A percentile compares a stretch with the other conserved stretches of the same genome.
phyloP scores from a whole-genome alignment of 352 stramenopile species.

The Phytopythium montanum region DNA sequence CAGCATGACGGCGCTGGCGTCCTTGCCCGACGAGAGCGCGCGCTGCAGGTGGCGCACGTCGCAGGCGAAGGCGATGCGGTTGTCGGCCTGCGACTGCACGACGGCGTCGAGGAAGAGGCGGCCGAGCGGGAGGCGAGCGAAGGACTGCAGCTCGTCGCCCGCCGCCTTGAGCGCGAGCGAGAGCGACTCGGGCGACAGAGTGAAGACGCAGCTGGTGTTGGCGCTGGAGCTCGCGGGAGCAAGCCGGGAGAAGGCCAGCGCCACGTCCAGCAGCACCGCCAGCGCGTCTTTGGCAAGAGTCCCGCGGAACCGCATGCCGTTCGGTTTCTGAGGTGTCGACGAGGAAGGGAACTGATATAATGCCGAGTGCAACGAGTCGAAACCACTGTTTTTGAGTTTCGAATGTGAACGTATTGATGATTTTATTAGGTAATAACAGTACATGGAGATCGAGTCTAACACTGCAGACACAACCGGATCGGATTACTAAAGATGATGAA shows the following conservation, averaged over 20 bases:
- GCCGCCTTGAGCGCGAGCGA: slow-evolving; percentile 64
- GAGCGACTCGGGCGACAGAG: slow-evolving; percentile 59
- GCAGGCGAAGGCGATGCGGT: slow-evolving; percentile 80
- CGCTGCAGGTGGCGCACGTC: slow-evolving; percentile 74
- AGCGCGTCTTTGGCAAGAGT: slow-evolving; percentile 73
- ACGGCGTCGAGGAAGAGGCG: slow-evolving; percentile 72
- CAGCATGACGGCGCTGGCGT: slow-evolving; percentile 76
- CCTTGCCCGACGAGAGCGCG: slow-evolving; percentile 70
- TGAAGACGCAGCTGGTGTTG: slow-evolving; percentile 67
- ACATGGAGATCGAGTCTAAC: slow-evolving; percentile 5
- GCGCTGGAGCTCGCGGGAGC: slow-evolving; percentile 31
- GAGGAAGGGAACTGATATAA: too few relatives aligned
- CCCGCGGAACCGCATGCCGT: slow-evolving; percentile 73
- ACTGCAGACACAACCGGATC: slow-evolving; percentile 47
- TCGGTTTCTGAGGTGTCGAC: neutral
- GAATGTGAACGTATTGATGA: slow-evolving; percentile 1
- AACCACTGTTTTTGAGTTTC: too few relatives aligned
- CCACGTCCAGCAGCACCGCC: slow-evolving; percentile 71
- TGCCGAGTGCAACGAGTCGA: too few relatives aligned
- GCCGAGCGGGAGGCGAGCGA: slow-evolving; percentile 55
- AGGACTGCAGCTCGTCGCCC: slow-evolving; percentile 77
- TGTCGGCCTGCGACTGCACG: slow-evolving; percentile 69
- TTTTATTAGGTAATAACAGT: slow-evolving; percentile 5
- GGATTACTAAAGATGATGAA: slow-evolving; percentile 81
- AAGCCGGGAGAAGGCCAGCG: slow-evolving; percentile 67